These are phyloP conservation scores for Gilbertella persicaria DNA, from an alignment of 371 early-diverging fungal species.

Conservation along the genomic window DNA sequence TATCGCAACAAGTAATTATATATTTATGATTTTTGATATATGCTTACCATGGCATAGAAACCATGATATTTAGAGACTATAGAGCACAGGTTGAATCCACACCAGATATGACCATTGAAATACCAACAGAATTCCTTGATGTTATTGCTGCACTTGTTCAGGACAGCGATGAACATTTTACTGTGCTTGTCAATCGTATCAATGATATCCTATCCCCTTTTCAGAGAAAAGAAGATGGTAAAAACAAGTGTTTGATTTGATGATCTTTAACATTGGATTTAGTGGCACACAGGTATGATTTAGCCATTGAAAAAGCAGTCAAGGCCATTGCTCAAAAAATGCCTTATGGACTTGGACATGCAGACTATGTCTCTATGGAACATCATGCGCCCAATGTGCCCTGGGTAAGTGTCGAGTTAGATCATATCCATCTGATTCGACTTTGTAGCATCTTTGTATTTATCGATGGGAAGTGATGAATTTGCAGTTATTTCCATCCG, in stretches of 20 bases:
- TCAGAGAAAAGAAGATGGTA: slow-evolving; percentile 38
- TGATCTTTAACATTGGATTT: no score
- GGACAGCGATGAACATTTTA: slow-evolving; percentile 44
- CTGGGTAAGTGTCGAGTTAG: slow-evolving; percentile 3
- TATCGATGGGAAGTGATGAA: slow-evolving; percentile 63
- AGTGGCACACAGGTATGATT: slow-evolving; percentile 32
- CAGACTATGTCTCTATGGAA: slow-evolving; percentile 8
- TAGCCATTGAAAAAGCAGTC: slow-evolving; percentile 32
- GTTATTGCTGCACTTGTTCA: slow-evolving; percentile 38
- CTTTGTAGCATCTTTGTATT: slow-evolving; percentile 44
- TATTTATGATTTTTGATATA: no score
- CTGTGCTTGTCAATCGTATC: slow-evolving; percentile 27
- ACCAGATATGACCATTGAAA: slow-evolving; percentile 10
- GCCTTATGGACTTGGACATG: slow-evolving; percentile 33
- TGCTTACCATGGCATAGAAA: slow-evolving; percentile 18
- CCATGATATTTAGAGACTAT: slow-evolving; percentile 31
- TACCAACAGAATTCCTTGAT: slow-evolving; percentile 26
- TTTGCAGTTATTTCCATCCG: slow-evolving; percentile 35
- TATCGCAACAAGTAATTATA: slow-evolving; percentile 23
- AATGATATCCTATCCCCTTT: slow-evolving; percentile 45
- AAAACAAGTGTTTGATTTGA: no score
- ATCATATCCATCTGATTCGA: not conserved
- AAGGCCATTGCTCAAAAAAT: slow-evolving; percentile 20
- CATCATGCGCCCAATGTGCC: slow-evolving; percentile 27
- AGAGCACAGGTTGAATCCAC: slow-evolving; percentile 22